Evolutionary conservation across 495 filamentous ascomycete genomes (phyloP), one percentile per base, ranked within the genome.

Genomic region (Tricharina praecox): DNA sequence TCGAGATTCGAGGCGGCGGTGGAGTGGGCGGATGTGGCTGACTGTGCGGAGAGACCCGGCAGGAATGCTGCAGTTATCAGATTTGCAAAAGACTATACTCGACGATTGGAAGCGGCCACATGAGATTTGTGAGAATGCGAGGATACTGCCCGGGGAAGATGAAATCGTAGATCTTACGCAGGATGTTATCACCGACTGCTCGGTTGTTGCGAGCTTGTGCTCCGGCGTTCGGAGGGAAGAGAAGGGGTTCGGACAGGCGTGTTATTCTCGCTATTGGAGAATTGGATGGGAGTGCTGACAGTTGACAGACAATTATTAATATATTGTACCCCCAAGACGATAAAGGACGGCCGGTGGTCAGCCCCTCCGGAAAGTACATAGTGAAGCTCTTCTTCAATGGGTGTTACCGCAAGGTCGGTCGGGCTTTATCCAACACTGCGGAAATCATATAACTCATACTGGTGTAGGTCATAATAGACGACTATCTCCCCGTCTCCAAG

Each of bases 301-400:
- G 24, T 25, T 43, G 23, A 1, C 53, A 86, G 82, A 64, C 84
- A 26, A 67, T 92, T 26, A 66, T 75, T 1, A 71, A 75, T 13
- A 68, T 78, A 3, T 71, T 93, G 51, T 82, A 79, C 56, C 92
- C 90, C 1, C 80, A 74, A 53, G 71, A 87, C 53, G 56, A 67
- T 11, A 63, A 68, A 9, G 63, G 66, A 24, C 63, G 63, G 8
- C 81, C 84, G 2, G 57, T 58, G 23, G 50, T 77, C 1, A 93
- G 87, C 11, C 63, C 68, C 20, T 85, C 75, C 40, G 92, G 88
- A 11, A 93, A 86, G 63, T 96, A 99, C 61, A 70, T 93, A 8
- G 79, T 95, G 49, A 78, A 81, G 23, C 77, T 96, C 52, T 78
- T 93, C 56, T 93, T 99, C 67, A 99, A 99, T 56, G 90, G 90